phyloP scores from a whole-genome alignment of 31 red algal genomes.

The Porphyra umbilicalis region DNA sequence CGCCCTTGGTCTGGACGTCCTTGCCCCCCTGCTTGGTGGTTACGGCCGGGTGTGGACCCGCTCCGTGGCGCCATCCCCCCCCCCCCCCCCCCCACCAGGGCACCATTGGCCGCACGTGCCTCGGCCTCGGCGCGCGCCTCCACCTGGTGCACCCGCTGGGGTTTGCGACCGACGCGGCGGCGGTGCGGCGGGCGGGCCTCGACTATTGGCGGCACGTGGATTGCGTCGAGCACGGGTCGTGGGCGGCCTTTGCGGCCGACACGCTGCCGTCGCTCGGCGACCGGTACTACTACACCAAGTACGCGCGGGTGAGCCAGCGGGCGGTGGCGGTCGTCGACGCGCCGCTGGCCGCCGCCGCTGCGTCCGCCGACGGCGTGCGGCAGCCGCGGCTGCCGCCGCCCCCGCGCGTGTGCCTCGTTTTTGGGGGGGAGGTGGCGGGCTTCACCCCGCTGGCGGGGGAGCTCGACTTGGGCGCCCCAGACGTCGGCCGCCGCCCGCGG shows the following conservation, averaged over 20 bases:
- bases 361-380: too few species aligned
- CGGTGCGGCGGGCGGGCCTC: conserved; percentile 67
- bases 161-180: conserved; percentile 59
- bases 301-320: background rate
- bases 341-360: background rate
- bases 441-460: background rate
- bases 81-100: conserved; percentile 1
- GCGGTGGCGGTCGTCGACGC: background rate
- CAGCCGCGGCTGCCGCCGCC: background rate
- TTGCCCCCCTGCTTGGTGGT: too few species aligned
- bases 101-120: conserved; percentile 64
- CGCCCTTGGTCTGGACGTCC: too few species aligned
- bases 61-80: too few species aligned
- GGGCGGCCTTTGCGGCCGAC: conserved; percentile 30
- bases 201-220: conserved; percentile 92
- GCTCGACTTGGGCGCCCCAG: background rate
- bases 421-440: background rate
- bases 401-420: background rate
- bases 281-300: background rate
- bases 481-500: background rate
- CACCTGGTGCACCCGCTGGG: conserved; percentile 78
- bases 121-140: conserved; percentile 59
- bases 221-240: conserved; percentile 42
- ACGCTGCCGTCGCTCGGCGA: background rate
- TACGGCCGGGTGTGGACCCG: too few species aligned